These are phyloP conservation scores for Ophiostoma tasmaniense DNA, from an alignment of 2,329 filamentous ascomycete species.

Conservation along the genomic window DNA sequence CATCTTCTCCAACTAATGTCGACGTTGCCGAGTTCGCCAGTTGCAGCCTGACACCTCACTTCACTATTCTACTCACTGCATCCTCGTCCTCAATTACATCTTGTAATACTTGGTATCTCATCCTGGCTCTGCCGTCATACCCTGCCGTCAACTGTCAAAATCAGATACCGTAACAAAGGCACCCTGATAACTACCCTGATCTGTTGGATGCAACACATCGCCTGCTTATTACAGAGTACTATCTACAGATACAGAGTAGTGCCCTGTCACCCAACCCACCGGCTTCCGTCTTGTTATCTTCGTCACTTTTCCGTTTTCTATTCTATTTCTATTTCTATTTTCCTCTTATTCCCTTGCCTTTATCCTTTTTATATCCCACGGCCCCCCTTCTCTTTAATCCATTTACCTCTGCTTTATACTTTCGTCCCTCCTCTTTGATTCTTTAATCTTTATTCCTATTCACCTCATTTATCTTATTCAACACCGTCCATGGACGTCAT, in stretches of 20 bases:
- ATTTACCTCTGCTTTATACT: neutral
- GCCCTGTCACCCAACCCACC: constrained; percentile 8
- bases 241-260: neutral
- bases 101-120: neutral
- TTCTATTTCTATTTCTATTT: constrained; percentile 1
- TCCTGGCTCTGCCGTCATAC: neutral
- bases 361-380: constrained; percentile 3
- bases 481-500: constrained; percentile 21
- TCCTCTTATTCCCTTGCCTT: neutral
- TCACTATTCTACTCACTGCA: too few species aligned
- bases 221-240: neutral
- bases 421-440: neutral
- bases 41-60: neutral
- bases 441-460: neutral
- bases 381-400: neutral
- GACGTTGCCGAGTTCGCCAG: neutral
- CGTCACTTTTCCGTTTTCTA: neutral
- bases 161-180: neutral
- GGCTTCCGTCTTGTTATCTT: constrained; percentile 9
- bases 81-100: too few species aligned
- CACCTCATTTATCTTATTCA: neutral
- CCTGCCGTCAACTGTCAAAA: neutral
- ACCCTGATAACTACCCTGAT: constrained; percentile 1
- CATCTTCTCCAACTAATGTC: too few species aligned
- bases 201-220: neutral